Evolutionary conservation across 352 stramenopile genomes (phyloP).

Genomic region (Phytopythium oedochilum): DNA sequence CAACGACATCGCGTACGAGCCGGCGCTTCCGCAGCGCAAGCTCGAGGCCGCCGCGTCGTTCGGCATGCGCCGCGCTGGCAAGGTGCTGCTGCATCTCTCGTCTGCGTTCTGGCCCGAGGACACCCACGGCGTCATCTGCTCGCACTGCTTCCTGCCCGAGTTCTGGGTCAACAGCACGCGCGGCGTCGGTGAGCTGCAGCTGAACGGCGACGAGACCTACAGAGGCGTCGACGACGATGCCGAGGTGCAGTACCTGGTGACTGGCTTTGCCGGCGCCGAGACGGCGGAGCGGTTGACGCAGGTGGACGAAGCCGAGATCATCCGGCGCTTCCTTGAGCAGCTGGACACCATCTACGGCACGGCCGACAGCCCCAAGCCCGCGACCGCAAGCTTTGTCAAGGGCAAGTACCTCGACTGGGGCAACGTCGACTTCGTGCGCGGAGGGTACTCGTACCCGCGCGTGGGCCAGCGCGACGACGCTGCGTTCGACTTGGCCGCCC

Average conservation of each 20-base stretch:
- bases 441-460: conserved; percentile 72
- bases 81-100: conserved; percentile 74
- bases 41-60: conserved; percentile 53
- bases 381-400: conserved; percentile 56
- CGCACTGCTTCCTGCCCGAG: conserved; percentile 76
- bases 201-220: conserved; percentile 42
- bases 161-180: conserved; percentile 79
- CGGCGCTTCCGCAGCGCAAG: conserved; percentile 52
- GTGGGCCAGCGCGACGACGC: conserved; percentile 65
- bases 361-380: conserved; percentile 43
- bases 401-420: conserved; percentile 80
- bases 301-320: conserved; percentile 44
- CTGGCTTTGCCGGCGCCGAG: conserved; percentile 61
- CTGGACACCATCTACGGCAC: conserved; percentile 76
- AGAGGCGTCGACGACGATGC: background rate
- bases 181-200: conserved; percentile 54
- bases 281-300: conserved; percentile 53
- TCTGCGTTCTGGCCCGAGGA: conserved; percentile 64
- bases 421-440: conserved; percentile 57
- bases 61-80: conserved; percentile 69
- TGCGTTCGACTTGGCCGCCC: conserved; percentile 44
- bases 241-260: conserved; percentile 64
- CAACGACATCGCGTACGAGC: conserved; percentile 63
- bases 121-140: conserved; percentile 78
- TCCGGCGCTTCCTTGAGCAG: conserved; percentile 61